Conservation (phyloP, 768 basidiomycete species). For the Lanmaoa pseudosensibilis region DNA sequence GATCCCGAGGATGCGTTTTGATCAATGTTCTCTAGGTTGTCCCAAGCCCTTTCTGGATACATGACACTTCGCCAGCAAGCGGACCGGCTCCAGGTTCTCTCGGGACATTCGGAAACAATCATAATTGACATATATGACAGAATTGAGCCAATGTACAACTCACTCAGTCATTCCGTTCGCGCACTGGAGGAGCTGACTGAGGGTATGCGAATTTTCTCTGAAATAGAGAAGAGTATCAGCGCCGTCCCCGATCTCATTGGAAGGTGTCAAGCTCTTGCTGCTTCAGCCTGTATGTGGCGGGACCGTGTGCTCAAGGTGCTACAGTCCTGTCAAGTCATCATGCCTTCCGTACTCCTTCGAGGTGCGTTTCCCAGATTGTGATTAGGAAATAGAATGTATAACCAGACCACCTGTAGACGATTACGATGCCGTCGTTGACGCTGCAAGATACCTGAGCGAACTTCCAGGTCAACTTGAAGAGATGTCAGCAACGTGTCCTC, state of each 20-base stretch:
- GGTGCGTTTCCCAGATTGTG: slow-evolving; percentile 29
- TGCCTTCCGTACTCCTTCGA: slow-evolving; percentile 37
- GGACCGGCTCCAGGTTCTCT: slow-evolving; percentile 23
- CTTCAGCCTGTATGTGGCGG: slow-evolving; percentile 30
- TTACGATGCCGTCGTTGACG: slow-evolving; percentile 30
- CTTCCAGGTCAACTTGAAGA: slow-evolving; percentile 28
- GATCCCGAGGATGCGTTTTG: neutral
- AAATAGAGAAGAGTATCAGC: slow-evolving; percentile 28
- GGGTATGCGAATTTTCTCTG: slow-evolving; percentile 35
- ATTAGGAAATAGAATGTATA: neutral
- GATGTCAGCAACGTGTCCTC: slow-evolving; percentile 31
- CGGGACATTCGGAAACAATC: slow-evolving; percentile 22
- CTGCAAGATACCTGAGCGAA: slow-evolving; percentile 22
- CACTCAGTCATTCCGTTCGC: slow-evolving; percentile 20
- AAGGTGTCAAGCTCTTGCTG: slow-evolving; percentile 25
- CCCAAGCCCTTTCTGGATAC: slow-evolving; percentile 19
- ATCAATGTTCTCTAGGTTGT: slow-evolving; percentile 13
- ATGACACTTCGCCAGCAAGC: slow-evolving; percentile 13
- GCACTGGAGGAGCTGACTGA: slow-evolving; percentile 41
- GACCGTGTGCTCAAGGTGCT: slow-evolving; percentile 26
- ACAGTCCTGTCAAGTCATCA: slow-evolving; percentile 18
- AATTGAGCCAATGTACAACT: slow-evolving; percentile 19
- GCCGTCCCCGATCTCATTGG: slow-evolving; percentile 26
- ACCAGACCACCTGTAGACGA: slow-evolving; percentile 35
- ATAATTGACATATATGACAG: slow-evolving; percentile 11